Percentiles rank a stretch among this genome's conserved stretches.
Evolutionary conservation across 1,284 basidiomycete genomes (phyloP).

Genomic region (Trametes hirsuta): DNA sequence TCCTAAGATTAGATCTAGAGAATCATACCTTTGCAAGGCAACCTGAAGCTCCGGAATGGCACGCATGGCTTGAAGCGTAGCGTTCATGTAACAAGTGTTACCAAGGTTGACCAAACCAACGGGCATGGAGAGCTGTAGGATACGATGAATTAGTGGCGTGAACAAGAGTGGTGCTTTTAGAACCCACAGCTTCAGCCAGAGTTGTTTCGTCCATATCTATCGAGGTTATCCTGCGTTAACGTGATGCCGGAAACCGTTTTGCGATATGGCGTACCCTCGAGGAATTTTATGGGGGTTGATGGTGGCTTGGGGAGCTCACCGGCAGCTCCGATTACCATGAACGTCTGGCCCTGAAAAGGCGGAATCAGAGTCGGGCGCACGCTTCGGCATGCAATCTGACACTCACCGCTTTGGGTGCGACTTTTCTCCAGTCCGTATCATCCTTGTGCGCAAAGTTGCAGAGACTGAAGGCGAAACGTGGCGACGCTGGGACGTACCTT

Average conservation of each 20-base stretch:
- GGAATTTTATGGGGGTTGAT: conserved; percentile 75
- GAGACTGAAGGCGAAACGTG: neutral
- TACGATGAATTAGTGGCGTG: neutral
- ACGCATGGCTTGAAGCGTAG: conserved; percentile 90
- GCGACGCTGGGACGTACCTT: conserved; percentile 55
- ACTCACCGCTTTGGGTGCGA: conserved; percentile 78
- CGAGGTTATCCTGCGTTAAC: neutral
- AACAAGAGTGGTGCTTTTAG: neutral
- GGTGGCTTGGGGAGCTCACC: conserved; percentile 92
- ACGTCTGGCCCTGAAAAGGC: conserved; percentile 63
- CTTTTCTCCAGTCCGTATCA: conserved; percentile 83
- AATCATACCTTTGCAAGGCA: conserved; percentile 61
- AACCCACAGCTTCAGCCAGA: conserved; percentile 76
- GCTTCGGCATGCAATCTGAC: neutral
- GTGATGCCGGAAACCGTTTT: neutral
- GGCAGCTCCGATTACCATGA: conserved; percentile 91
- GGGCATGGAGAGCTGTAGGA: conserved; percentile 58
- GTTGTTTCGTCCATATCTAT: conserved; percentile 86
- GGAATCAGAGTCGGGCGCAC: neutral
- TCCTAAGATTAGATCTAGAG: neutral
- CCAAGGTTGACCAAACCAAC: conserved; percentile 78
- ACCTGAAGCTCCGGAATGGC: conserved; percentile 87
- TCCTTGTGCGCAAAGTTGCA: conserved; percentile 54
- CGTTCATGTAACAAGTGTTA: conserved; percentile 97
- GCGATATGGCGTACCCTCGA: conserved; percentile 58